A percentile compares a stretch with the other conserved stretches of the same genome.
These are phyloP conservation scores for Metschnikowia bowlesiae DNA, from an alignment of 805 yeast species.

Conservation along the genomic window DNA sequence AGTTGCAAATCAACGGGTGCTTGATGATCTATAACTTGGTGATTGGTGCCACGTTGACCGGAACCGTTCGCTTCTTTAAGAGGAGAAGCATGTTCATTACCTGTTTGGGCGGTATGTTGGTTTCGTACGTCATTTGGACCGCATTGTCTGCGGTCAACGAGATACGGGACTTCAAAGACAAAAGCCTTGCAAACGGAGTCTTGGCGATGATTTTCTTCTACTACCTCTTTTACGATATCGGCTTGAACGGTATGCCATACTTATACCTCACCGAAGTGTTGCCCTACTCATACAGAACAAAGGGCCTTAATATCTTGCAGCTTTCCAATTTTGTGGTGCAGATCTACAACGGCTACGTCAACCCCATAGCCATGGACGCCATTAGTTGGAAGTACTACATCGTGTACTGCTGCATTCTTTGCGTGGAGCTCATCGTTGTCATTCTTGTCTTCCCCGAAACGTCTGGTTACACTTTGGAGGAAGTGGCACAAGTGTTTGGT, in stretches of 20 bases:
- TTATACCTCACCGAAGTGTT: conserved; percentile 43
- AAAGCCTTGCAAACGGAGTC: conserved; percentile 41
- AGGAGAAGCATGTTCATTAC: conserved; percentile 36
- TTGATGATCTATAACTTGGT: conserved; percentile 30
- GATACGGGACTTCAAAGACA: conserved; percentile 37
- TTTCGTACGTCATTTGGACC: conserved; percentile 42
- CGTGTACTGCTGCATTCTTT: conserved; percentile 31
- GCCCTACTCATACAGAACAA: conserved; percentile 38
- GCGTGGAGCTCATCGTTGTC: conserved; percentile 25
- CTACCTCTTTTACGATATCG: conserved; percentile 39
- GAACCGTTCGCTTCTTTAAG: conserved; percentile 22
- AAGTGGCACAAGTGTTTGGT: conserved; percentile 40
- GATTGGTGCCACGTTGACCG: conserved; percentile 20
- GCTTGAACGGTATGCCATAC: conserved; percentile 43
- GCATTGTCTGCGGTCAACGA: conserved; percentile 42
- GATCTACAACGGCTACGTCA: conserved; percentile 23
- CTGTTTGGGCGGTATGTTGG: conserved; percentile 33
- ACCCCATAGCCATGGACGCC: conserved; percentile 36
- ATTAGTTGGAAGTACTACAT: conserved; percentile 43
- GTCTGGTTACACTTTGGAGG: conserved; percentile 40
- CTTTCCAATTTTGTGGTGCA: conserved; percentile 18
- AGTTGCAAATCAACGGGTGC: conserved; percentile 49
- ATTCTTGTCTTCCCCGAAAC: conserved; percentile 40
- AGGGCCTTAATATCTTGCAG: conserved; percentile 33
- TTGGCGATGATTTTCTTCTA: conserved; percentile 49